phyloP scores from a whole-genome alignment of 805 yeast genomes.

The Lachancea thermotolerans region DNA sequence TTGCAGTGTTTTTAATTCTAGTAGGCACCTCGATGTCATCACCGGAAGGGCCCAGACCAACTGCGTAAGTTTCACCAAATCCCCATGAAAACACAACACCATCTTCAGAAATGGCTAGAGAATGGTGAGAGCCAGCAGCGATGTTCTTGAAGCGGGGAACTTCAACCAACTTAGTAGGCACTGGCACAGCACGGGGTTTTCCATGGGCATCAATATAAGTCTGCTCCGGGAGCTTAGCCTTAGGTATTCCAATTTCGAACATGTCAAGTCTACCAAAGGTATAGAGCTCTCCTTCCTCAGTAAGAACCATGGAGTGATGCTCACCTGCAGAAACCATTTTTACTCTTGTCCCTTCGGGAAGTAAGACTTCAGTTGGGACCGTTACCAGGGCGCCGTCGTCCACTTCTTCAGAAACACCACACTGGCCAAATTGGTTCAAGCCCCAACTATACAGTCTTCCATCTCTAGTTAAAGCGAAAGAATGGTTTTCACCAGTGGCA shows the following conservation, averaged over 20 bases:
- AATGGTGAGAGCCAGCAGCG: conserved; percentile 89
- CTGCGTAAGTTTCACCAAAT: conserved; percentile 92
- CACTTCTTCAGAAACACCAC: conserved; percentile 71
- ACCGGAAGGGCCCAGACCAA: conserved; percentile 83
- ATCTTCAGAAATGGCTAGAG: conserved; percentile 74
- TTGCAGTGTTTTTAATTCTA: conserved; percentile 88
- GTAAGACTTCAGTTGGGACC: conserved; percentile 67
- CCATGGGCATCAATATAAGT: conserved; percentile 76
- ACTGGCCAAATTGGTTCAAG: conserved; percentile 92
- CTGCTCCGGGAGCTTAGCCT: conserved; percentile 55
- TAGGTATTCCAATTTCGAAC: conserved; percentile 82
- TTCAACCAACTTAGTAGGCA: conserved; percentile 61
- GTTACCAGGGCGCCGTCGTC: conserved; percentile 81
- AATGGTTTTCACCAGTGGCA: conserved; percentile 92
- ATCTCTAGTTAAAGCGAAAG: conserved; percentile 77
- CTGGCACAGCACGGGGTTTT: conserved; percentile 75
- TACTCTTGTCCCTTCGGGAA: conserved; percentile 51
- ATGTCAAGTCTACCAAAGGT: conserved; percentile 90
- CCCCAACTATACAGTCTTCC: conserved; percentile 88
- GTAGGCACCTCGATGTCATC: conserved; percentile 89
- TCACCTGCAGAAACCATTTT: conserved; percentile 81
- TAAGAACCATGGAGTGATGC: conserved; percentile 80
- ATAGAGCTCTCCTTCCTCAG: conserved; percentile 65
- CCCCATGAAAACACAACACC: conserved; percentile 96
- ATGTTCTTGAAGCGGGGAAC: conserved; percentile 53